Evolutionary conservation across 805 yeast genomes (phyloP), one percentile per base, ranked within the genome.

Genomic region (Pichia pseudocactophila): DNA sequence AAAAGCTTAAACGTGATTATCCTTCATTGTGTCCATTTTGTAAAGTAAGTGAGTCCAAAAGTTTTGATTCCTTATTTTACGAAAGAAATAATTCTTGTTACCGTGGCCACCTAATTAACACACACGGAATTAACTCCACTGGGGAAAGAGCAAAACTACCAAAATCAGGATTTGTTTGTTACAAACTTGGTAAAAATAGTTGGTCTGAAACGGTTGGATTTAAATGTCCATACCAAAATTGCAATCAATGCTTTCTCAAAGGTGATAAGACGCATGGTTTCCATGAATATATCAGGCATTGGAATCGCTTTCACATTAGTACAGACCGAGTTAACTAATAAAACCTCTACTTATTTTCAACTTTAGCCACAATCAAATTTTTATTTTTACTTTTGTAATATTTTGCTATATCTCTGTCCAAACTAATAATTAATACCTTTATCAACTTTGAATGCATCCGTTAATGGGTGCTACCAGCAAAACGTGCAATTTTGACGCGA

Each of bases 51-150:
- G 42, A 39, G 0, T 3, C 28, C 2, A 30, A 28, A 28, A 27
- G 31, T 2, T 36, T 43, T 19, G 46, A 43, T 27, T 39, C 42
- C 1, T 32, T 43, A 18, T 48, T 48, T 28, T 48, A 43, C 30
- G 47, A 48, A 13, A 35, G 51, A 17, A 48, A 48, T 13, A 48
- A 48, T 19, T 45, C 49, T 12, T 47, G 49, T 5, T 48, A 48
- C 30, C 36, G 51, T 18, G 51, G 51, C n/a, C 51, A 48, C 36
- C 33, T 48, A 8, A 43, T 48, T 26, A 48, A 48, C 18, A 48
- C 51, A 2, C 51, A 48, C 33, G 51, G 51, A 3, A 39, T 48
- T 18, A 43, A 41, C 31, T 44, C 47, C 16, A 41, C 36, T 13
- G 51, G 51, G 3, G 33, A 36, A 7, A 26, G 25, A 17, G 40